Percentiles rank a stretch among this genome's conserved stretches.
These are phyloP conservation scores for Chlamydomonas sp. DNA, from an alignment of 139 green algal genomes.

Conservation along the genomic window DNA sequence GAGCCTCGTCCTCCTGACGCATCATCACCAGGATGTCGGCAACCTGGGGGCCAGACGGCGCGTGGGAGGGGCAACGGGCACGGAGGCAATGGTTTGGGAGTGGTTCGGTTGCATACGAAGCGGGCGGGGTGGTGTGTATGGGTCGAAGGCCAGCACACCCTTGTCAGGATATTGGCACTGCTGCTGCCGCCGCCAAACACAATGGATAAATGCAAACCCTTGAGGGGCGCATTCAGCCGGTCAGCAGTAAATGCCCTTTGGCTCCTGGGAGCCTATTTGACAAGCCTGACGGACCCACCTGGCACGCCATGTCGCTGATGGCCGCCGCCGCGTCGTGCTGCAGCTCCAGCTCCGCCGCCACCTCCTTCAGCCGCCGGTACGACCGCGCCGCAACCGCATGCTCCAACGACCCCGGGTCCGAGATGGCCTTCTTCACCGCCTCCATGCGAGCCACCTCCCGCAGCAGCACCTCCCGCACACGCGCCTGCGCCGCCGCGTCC, in stretches of 20 bases:
- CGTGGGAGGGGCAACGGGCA: neutral
- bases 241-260: too few relatives aligned
- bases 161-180: neutral
- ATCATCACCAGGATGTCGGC: conserved; percentile 89
- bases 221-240: too few relatives aligned
- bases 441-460: conserved; percentile 68
- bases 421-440: conserved; percentile 65
- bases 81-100: neutral
- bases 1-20: conserved; percentile 70
- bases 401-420: conserved; percentile 65
- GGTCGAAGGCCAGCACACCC: neutral
- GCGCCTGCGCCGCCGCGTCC: conserved; percentile 11
- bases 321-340: conserved; percentile 25
- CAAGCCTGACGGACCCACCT: conserved; percentile 34
- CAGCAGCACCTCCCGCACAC: conserved; percentile 46
- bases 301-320: conserved; percentile 70
- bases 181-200: neutral
- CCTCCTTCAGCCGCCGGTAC: conserved; percentile 60
- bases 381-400: conserved; percentile 69
- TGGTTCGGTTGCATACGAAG: neutral
- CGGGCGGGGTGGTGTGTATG: too few relatives aligned
- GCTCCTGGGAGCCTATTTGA: too few relatives aligned
- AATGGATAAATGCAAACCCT: neutral
- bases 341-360: conserved; percentile 60
- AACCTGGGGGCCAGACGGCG: conserved; percentile 47